Evolutionary conservation across 768 basidiomycete species (phyloP), one percentile per base, ranked within the genome.

Genomic region (Chalciporus piperatus): DNA sequence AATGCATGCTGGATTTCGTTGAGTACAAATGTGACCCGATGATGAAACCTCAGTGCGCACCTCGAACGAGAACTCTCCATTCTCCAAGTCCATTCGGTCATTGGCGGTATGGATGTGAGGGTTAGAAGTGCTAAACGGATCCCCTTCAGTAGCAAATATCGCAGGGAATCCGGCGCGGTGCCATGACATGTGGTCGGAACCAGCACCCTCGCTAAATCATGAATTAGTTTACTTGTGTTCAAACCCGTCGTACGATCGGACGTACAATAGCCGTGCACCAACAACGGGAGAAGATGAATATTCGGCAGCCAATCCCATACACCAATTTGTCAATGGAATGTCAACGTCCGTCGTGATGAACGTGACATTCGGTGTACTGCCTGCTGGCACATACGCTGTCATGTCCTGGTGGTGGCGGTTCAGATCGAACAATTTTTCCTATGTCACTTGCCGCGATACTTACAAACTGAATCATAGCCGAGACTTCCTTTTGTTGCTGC

Each of bases 161-260:
- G 69, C 68, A 0, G 74, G 72, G 56, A 67, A 73, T 1, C 76
- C 76, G 13, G 64, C 63, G 39, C 71, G 72, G 57, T 74, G 65
- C 76, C 75, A 78, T 45, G 73, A 73, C 37, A 76, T 73, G 49
- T 78, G 76, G 51, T 78, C 76, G 27, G 76, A 77, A 55, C 76
- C 74, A 0, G 70, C 72, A 46, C 44, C 73, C 63, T 51, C 70
- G 69, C 74, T 76, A 28, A 28, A 40, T 43, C 14, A 39, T 10
- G 44, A 32, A 16, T 32, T 22, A 39, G 10, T 27, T 6, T 54
- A 23, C 16, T 9, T 3, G 35, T 43, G 27, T 33, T 6, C 9
- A 16, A 9, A 12, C 33, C 6, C 27, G 16, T 10, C 33, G 41
- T n/a, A 2, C 27, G 30, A 32, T 41, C 9, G 20, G 11, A 50